Base-by-base conservation (phyloP, 768 basidiomycete species). In the Leccinum arenicola region DNA sequence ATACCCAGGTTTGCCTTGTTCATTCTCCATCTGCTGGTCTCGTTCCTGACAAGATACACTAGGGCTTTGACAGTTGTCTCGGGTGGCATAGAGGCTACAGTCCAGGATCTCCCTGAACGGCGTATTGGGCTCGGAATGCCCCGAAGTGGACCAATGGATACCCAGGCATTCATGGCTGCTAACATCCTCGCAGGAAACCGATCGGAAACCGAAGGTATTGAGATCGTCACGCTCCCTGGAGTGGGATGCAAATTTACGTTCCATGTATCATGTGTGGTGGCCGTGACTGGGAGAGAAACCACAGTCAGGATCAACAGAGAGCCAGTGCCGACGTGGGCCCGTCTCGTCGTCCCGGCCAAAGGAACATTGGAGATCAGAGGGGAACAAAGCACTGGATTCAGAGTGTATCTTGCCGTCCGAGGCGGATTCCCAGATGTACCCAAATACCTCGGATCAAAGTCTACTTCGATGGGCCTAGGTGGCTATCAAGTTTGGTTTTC, bases 81-180 rank as follows among this genome's bases (percentile, higher is more conserved):
- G 2, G 74, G 80, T 3, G 85, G 86, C 0, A 72, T 87, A 7
- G 84, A 86, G 38, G 78, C 79, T 9, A 81, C 81, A 0, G 72
- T 51, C 0, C 86, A 87, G 64, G 84, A 86, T 62, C 77, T 81
- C 19, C 82, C 84, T 0, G 82, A 83, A 0, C 78, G 86, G 1
- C 66, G 64, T 0, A 75, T 81, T 0, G 81, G 84, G 1, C 71
- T 81, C 33, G 88, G 87, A 2, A 78, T 88, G 3, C 88, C 88
- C 0, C 77, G 73, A 14, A 81, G 83, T 59, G 88, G 88, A 0
- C 83, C 86, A 0, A 84, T 87, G 82, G 88, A 90, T 64, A 58
- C 75, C 10, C 66, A 82, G 10, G 82, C 87, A 0, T 83, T 85
- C 68, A 69, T 77, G 25, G 73, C 77, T 1, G 87, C 82, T 9